Conservation (phyloP, 192 early-diverging fungal species). For the Geranomyces variabilis region DNA sequence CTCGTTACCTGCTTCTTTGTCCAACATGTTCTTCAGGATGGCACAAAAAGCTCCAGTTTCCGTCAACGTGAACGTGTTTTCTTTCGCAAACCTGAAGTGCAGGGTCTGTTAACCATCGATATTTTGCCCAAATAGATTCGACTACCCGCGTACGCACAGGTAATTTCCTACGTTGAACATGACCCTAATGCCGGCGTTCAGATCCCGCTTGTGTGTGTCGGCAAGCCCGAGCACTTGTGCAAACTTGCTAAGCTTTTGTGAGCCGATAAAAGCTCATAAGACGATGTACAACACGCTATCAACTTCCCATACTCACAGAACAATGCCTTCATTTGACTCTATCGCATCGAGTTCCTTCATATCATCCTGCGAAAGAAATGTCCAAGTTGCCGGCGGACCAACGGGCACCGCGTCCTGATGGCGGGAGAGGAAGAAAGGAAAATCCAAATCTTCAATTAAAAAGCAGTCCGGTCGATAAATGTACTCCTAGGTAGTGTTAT, state of each 20-base stretch:
- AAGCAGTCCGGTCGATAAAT: too few species aligned
- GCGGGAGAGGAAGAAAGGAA: too few species aligned
- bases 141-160: conserved; percentile 3
- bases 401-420: conserved; percentile 16
- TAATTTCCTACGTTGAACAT: conserved; percentile 24
- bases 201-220: conserved; percentile 11
- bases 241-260: conserved; percentile 13
- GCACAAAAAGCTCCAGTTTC: conserved; percentile 33
- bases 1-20: conserved; percentile 9
- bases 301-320: not conserved
- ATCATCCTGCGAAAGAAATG: conserved; percentile 22
- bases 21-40: conserved; percentile 36
- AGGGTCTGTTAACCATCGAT: too few species aligned
- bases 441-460: too few species aligned
- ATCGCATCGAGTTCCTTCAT: not conserved
- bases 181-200: conserved; percentile 16
- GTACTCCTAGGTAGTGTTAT: too few species aligned
- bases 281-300: not conserved
- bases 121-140: not conserved
- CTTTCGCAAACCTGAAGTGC: conserved; percentile 34
- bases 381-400: conserved; percentile 15
- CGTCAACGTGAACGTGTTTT: conserved; percentile 18
- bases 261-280: not conserved
- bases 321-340: conserved; percentile 6
- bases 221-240: conserved; percentile 23